Base-by-base conservation (phyloP, 2,329 filamentous ascomycete species). In the Drechslerella dactyloides region DNA sequence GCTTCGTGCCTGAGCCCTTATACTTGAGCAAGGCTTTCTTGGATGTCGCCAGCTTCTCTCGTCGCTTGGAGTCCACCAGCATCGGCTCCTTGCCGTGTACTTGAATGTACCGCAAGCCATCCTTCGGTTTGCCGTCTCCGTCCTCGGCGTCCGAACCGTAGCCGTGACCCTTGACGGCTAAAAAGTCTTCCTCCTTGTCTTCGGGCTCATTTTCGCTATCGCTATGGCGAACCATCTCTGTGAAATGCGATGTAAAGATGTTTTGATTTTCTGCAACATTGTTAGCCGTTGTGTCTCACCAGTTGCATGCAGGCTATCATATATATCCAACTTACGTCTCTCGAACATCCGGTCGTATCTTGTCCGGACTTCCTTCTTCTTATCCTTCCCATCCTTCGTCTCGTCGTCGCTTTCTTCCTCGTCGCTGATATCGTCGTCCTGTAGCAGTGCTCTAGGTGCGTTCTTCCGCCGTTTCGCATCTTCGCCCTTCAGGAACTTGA, bases 281-380 rank as follows among this genome's bases (percentile, higher is more conserved):
- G 46, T 75, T 46, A 75, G 62, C 10, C 27, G 3, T 6, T 11
- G 17, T 35, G 6, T 23, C 11, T 11, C 21, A 11, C 27, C 27
- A 33, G 27, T 33, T 6, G 1, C 6, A 21, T 8, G 21, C 17
- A 54, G 19, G 1, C 27, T 17, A n/a, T 17, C 5, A n/a, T 35
- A 17, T 4, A 15, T 23, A 42, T 15, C n/a, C 21, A 42, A 61
- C 62, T 74, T 54, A 75, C 89, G 90, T 72, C 94, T 85, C 82
- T 97, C 93, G 80, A 97, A 97, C 94, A 99, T 97, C 76, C 91
- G 89, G 80, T 99, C 92, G 79, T 96, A 96, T 80, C 96, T 97
- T 33, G 96, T 99, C 73, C 92, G 86, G 17, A 96, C 90, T 76
- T 87, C 85, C 81, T 90, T 88, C 80, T 88, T 87, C 79, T 85